Evolutionary conservation across 148 eudicot genomes (phyloP), one percentile per base, ranked within the genome.

Genomic region (Camellia japonica): DNA sequence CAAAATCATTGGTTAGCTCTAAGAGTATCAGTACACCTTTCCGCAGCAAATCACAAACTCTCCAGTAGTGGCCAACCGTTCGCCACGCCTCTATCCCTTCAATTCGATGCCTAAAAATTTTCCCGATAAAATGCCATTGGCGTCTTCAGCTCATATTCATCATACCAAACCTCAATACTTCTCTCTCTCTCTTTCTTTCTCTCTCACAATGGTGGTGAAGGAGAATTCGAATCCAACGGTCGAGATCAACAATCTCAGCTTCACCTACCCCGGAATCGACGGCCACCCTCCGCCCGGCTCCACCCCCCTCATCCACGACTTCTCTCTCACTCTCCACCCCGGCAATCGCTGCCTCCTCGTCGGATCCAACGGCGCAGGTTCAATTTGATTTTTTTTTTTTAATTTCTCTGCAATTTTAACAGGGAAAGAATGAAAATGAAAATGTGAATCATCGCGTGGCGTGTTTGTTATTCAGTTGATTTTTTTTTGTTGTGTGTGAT

Each of bases 261-360:
- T 95, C 92, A 95, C 98, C 2, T 95, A 95, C 89, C 99, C 99
- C 0, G 97, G 99, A 70, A 93, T 95, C 87, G 98, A 95, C 87
- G 99, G 97, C 69, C 93, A 91, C 74, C 99, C 99, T 5, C 98
- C 99, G 4, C 99, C 97, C 6, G 97, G 99, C 5, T 93, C 99
- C 13, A 83, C 82, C 23, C 98, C 99, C 44, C 82, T 96, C 2
- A 96, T 96, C 54, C 79, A 91, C 5, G 90, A 91, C 14, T 88
- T 96, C 82, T 79, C 84, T 52, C 86, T 90, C 69, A 59, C 91
- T 19, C 95, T 96, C 51, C 68, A 78, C 54, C 66, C 95, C 80
- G 93, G 93, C 47, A 82, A 93, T 43, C 97, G 97, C 0, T 91
- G 94, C 84, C 92, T 96, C 67, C 99, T 96, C 51, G 94, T 96